Conservation (phyloP, 345 rosid genomes). For the Punica granatum region DNA sequence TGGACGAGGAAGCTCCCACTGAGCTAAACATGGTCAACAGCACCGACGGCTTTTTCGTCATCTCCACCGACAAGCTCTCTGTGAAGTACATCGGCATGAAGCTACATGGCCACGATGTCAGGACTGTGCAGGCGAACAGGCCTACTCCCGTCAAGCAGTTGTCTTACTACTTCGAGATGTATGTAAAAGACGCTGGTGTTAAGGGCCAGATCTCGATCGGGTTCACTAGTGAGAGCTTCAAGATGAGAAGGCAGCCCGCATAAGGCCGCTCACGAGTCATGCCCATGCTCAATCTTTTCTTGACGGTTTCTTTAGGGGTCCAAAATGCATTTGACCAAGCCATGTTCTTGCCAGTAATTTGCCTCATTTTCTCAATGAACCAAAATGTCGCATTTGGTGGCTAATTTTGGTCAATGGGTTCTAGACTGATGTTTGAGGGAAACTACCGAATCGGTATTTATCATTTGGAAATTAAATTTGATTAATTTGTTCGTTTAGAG, state of each 20-base stretch:
- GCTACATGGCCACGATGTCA: conserved; percentile 81
- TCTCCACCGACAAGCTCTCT: conserved; percentile 72
- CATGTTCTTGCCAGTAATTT: background rate
- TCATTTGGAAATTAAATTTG: background rate
- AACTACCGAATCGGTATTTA: background rate
- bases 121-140: conserved; percentile 73
- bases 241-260: conserved; percentile 95
- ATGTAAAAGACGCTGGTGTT: conserved; percentile 59
- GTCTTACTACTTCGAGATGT: conserved; percentile 87
- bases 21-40: conserved; percentile 84
- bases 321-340: too few species aligned
- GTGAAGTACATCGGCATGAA: conserved; percentile 54
- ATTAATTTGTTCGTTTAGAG: background rate
- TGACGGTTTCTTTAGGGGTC: too few species aligned
- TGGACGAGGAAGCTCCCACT: conserved; percentile 54
- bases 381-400: background rate
- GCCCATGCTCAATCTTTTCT: background rate
- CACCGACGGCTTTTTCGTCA: conserved; percentile 75
- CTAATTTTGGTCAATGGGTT: background rate
- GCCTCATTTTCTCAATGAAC: background rate
- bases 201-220: conserved; percentile 84
- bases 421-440: background rate
- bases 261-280: conserved; percentile 9
- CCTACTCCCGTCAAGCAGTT: conserved; percentile 74
- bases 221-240: conserved; percentile 65